These are phyloP conservation scores for Boletus eberwhitei DNA, from an alignment of 768 basidiomycete species.

Conservation along the genomic window DNA sequence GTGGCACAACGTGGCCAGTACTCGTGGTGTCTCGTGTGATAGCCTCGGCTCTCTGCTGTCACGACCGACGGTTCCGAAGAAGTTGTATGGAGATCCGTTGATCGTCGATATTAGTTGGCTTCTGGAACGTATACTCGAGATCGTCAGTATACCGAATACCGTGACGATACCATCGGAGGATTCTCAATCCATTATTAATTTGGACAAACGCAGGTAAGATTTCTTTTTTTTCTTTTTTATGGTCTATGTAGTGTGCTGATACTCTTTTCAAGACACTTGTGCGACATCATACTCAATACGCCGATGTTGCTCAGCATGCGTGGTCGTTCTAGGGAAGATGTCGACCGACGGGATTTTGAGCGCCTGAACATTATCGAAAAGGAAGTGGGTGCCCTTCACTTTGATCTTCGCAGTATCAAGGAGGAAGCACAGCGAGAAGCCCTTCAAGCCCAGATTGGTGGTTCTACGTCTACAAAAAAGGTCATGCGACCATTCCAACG, in stretches of 20 bases:
- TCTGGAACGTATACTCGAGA: constrained; percentile 75
- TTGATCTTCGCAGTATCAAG: constrained; percentile 69
- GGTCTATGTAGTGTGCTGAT: constrained; percentile 10
- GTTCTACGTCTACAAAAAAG: constrained; percentile 50
- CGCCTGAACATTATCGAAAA: constrained; percentile 74
- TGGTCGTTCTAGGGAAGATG: constrained; percentile 49
- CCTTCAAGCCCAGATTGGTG: constrained; percentile 38
- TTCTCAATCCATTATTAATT: constrained; percentile 63
- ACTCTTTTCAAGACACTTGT: constrained; percentile 51
- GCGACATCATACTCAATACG: constrained; percentile 57
- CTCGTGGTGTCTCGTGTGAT: constrained; percentile 60
- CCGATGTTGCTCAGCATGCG: constrained; percentile 43
- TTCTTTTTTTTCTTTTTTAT: neutral
- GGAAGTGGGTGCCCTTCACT: constrained; percentile 56
- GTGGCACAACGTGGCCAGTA: constrained; percentile 70
- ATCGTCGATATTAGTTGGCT: constrained; percentile 82
- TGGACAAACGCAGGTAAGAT: constrained; percentile 75
- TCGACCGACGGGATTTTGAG: constrained; percentile 66
- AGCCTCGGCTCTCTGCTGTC: constrained; percentile 55
- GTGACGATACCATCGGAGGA: constrained; percentile 54
- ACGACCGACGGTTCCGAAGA: constrained; percentile 44
- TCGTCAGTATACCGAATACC: constrained; percentile 71
- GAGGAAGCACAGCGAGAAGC: constrained; percentile 75
- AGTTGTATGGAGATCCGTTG: constrained; percentile 48
- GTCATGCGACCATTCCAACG: constrained; percentile 62